A percentile compares a stretch with the other conserved stretches of the same genome.
Conservation (phyloP, 345 rosid species). For the Raphanus raphanistrum region DNA sequence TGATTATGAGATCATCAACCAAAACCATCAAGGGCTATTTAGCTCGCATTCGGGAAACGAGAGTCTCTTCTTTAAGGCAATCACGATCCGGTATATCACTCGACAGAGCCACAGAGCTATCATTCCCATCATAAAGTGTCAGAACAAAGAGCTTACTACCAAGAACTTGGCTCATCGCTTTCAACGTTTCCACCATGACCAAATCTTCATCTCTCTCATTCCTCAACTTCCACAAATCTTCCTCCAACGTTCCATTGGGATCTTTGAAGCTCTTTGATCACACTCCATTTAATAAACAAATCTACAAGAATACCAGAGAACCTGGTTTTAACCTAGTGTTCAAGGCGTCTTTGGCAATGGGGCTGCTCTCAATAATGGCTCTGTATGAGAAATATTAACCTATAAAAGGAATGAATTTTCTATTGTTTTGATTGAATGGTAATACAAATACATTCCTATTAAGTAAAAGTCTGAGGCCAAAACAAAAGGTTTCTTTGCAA, state of each 20-base stretch:
- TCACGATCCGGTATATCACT: slow-evolving; percentile 64
- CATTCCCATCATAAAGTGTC: slow-evolving; percentile 59
- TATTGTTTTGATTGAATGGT: slow-evolving; percentile 4
- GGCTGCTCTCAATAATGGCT: slow-evolving; percentile 1
- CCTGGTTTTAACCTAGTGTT: slow-evolving; percentile 53
- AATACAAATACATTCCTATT: background rate
- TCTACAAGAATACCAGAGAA: slow-evolving; percentile 62
- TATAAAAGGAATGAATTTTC: background rate
- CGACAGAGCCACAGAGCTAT: slow-evolving; percentile 68
- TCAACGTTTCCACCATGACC: slow-evolving; percentile 69
- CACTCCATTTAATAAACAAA: slow-evolving; percentile 67
- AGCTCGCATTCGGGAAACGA: slow-evolving; percentile 28
- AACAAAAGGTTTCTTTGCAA: slow-evolving; percentile 1
- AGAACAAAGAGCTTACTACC: slow-evolving; percentile 52
- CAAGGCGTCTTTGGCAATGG: slow-evolving; percentile 50
- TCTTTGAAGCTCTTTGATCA: slow-evolving; percentile 88
- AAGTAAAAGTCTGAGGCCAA: background rate
- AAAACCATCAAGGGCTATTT: background rate
- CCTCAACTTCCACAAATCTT: slow-evolving; percentile 56
- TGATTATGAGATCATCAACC: background rate
- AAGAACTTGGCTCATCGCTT: slow-evolving; percentile 61
- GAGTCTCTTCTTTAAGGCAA: slow-evolving; percentile 56
- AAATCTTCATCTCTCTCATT: slow-evolving; percentile 61
- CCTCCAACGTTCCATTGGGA: slow-evolving; percentile 42
- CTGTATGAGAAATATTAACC: background rate